Base-by-base conservation (phyloP, 2,329 filamentous ascomycete species). In the Dactylellina drechsleri region DNA sequence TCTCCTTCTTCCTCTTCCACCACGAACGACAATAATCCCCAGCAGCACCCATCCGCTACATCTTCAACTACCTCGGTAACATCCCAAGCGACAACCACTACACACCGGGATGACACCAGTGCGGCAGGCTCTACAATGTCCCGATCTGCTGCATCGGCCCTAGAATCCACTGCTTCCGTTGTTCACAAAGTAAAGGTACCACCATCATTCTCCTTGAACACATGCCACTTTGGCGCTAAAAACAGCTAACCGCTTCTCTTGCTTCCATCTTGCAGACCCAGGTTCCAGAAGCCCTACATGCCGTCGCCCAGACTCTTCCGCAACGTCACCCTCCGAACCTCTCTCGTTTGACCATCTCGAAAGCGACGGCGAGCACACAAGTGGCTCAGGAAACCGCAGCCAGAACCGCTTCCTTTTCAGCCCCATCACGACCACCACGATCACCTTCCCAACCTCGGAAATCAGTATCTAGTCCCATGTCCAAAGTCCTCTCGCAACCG, bases 161-260 rank as follows among this genome's bases (percentile, higher is more conserved):
- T 75, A 58, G 71, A 75, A 67, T 64, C 64, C 18, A 75, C 71
- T n/a, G 71, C 71, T 15, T 68, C 64, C 36, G 71, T 75, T 43
- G 71, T 75, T 50, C 71, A 75, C 71, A 75, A 67, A 52, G 71
- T 75, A 64, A 75, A 75, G 47, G 71, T 75, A 73, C 31, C n/a
- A 12, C 13, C 23, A 58, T 26, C 26, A 13, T 16, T 50, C 26
- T 45, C 53, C 52, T 56, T 15, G 23, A 43, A 18, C 40, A 57
- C 28, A 49, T 36, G 12, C 28, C 50, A 45, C 8, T 66, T 57
- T 43, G 47, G 43, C 15, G n/a, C 12, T 26, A 26, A 2, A n/a
- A 28, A 47, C 31, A 20, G 36, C 31, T n/a, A 41, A 64, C 10
- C 58, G 49, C 40, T 23, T 18, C 26, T 43, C 54, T 45, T 10